Evolutionary conservation across 2,329 filamentous ascomycete species (phyloP).

Genomic region (Penicillium hesseltinei): DNA sequence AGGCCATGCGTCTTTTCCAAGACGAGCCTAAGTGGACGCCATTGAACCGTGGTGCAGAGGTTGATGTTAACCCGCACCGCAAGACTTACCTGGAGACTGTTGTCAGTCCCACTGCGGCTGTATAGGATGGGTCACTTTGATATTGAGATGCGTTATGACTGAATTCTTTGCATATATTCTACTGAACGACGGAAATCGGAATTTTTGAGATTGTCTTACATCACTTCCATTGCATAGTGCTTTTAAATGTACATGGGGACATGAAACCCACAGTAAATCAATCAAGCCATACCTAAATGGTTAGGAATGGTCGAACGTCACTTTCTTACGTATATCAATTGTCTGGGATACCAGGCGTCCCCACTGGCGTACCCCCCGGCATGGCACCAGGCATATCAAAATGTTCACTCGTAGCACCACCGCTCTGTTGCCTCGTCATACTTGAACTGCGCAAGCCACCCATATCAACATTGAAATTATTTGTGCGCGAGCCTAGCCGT

Average conservation of each 20-base stretch:
- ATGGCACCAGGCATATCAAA: conserved; percentile 43
- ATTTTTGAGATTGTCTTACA: neutral
- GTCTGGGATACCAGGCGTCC: conserved; percentile 3
- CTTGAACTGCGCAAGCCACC: conserved; percentile 33
- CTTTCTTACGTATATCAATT: neutral
- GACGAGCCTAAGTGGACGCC: conserved; percentile 99
- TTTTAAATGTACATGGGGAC: neutral
- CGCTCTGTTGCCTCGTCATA: conserved; percentile 33
- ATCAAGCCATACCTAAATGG: neutral
- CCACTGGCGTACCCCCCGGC: conserved; percentile 20
- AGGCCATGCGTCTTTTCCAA: conserved; percentile 95
- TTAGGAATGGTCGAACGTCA: too few species aligned
- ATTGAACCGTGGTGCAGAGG: conserved; percentile 72
- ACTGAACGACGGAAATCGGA: neutral
- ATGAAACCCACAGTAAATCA: neutral
- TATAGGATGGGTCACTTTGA: conserved; percentile 13
- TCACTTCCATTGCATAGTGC: neutral
- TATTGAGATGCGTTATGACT: conserved; percentile 11
- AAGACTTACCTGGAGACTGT: conserved; percentile 66
- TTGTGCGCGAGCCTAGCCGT: conserved; percentile 33
- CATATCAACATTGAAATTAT: conserved; percentile 36
- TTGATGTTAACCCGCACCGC: conserved; percentile 76
- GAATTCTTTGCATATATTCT: conserved; percentile 4
- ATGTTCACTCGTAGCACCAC: conserved; percentile 30
- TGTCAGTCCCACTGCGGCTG: conserved; percentile 25